These are phyloP conservation scores for Termitomyces sp. DNA, from an alignment of 768 basidiomycete genomes.

Conservation along the genomic window DNA sequence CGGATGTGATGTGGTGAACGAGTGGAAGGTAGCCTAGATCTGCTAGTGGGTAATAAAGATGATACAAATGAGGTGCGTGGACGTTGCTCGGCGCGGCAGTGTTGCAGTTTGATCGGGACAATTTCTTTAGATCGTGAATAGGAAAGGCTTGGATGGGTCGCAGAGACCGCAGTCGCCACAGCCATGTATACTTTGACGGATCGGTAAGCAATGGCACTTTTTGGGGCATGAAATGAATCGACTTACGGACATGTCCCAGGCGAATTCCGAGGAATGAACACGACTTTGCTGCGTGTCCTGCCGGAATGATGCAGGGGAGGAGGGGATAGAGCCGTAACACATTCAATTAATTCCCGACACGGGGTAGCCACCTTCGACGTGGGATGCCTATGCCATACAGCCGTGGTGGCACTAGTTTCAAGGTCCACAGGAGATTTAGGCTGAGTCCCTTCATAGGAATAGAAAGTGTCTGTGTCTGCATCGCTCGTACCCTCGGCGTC, in stretches of 20 bases:
- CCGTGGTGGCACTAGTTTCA: neutral
- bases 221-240: neutral
- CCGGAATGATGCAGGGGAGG: constrained; percentile 15
- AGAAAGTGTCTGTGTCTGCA: constrained; percentile 9
- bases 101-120: neutral
- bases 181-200: constrained; percentile 8
- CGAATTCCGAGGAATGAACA: constrained; percentile 12
- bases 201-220: constrained; percentile 1
- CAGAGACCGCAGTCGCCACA: constrained; percentile 14
- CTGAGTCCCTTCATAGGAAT: constrained; percentile 8
- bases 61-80: constrained; percentile 3
- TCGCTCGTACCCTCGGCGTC: constrained; percentile 3
- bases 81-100: neutral
- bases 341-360: constrained; percentile 5
- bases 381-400: neutral
- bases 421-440: neutral
- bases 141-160: constrained; percentile 9
- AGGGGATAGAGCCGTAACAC: constrained; percentile 11
- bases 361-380: neutral
- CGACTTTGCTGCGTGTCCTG: constrained; percentile 16
- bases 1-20: neutral
- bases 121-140: neutral
- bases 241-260: constrained; percentile 19
- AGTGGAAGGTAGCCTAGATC: neutral
- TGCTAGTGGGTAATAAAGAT: neutral